These are phyloP conservation scores for Mortierella claussenii DNA, from an alignment of 192 early-diverging fungal species.

Conservation along the genomic window DNA sequence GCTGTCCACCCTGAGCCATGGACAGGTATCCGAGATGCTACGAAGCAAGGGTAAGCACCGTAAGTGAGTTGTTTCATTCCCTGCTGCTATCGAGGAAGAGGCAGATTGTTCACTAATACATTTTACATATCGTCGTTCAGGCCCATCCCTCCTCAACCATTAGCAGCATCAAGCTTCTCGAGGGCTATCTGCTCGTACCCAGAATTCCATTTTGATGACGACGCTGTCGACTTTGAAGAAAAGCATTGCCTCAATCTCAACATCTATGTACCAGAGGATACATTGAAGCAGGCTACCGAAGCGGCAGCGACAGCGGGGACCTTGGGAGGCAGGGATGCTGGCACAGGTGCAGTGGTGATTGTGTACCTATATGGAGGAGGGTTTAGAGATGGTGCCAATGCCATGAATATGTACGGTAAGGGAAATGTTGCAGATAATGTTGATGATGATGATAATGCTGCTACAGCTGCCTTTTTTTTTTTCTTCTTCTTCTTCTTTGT, in stretches of 20 bases:
- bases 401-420: conserved; percentile 36
- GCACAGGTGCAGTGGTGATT: conserved; percentile 14
- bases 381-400: conserved; percentile 22
- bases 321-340: too few species aligned
- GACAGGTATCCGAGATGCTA: conserved; percentile 21
- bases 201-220: conserved; percentile 9
- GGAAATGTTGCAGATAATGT: too few species aligned
- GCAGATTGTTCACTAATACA: too few species aligned
- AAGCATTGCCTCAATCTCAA: conserved; percentile 41
- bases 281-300: not conserved
- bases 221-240: conserved; percentile 8
- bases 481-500: too few species aligned
- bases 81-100: not conserved
- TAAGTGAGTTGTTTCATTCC: not conserved
- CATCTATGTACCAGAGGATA: conserved; percentile 30
- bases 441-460: not conserved
- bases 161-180: not conserved
- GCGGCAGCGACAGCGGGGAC: not conserved
- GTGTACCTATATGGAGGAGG: conserved; percentile 37
- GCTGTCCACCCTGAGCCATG: conserved; percentile 24
- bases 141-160: conserved; percentile 9
- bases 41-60: conserved; percentile 26
- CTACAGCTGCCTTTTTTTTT: not conserved
- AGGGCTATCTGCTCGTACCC: conserved; percentile 6
- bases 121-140: too few species aligned